Base-by-base conservation (phyloP, 257 asterid species). In the Ajuga chamaepitys region DNA sequence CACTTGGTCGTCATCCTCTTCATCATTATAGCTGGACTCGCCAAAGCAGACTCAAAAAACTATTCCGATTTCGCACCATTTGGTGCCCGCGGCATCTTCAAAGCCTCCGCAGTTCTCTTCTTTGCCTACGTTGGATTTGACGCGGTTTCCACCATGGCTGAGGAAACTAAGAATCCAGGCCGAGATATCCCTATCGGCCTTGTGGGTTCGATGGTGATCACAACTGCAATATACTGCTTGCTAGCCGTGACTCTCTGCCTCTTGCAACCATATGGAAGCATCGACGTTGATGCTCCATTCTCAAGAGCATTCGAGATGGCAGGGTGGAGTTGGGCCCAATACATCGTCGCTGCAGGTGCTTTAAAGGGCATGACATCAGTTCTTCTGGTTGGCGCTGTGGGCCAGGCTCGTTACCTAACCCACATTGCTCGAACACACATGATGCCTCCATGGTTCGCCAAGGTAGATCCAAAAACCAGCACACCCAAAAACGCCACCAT, bases 131-230 rank as follows among this genome's bases (percentile, higher is more conserved):
- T 81, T 0, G 90, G 90, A 0, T 84, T 84, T 57, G 90, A 84
- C 17, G 90, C 90, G 0, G 85, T 84, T n/a, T 70, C 91, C 42
- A 84, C 91, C 30, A 72, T 84, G 86, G 91, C 91, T 0, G 91
- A 84, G 70, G 91, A 84, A 25, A 80, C 91, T 2, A 79, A 79
- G 44, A 77, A 84, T 13, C 91, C 88, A 0, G 81, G 62, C 44
- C 28, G 74, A 9, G 91, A 84, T 28, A 80, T 84, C 61, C 91
- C 91, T 10, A 75, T 84, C 2, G 91, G 91, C 20, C 82, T 84
- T 2, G 86, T 84, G 0, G 88, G 91, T 1, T 84, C 91, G 0
- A 82, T 84, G 84, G 79, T 82, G 67, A 61, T 84, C 56, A 79
- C 82, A 13, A 84, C 84, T 1, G 2, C 47, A 13, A 7, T 82